These are phyloP conservation scores for Aspergillus sp. DNA, from an alignment of 2,329 filamentous ascomycete genomes.

Conservation along the genomic window DNA sequence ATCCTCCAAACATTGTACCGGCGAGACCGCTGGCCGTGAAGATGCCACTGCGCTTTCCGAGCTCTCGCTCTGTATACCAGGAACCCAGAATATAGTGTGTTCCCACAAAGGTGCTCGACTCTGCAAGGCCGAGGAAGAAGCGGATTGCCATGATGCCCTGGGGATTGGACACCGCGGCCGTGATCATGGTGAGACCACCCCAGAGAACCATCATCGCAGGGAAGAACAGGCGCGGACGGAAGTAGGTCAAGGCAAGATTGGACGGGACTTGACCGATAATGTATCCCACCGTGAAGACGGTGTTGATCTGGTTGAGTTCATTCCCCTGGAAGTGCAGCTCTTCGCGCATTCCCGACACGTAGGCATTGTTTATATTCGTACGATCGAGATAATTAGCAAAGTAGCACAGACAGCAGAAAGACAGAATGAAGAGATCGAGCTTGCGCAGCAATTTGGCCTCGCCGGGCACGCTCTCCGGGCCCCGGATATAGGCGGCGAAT, in stretches of 20 bases:
- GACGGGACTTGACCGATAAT: constrained; percentile 26
- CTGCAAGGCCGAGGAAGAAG: constrained; percentile 38
- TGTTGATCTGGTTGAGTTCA: constrained; percentile 28
- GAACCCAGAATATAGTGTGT: constrained; percentile 42
- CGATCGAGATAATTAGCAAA: constrained; percentile 52
- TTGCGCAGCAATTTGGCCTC: constrained; percentile 47
- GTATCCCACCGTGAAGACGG: constrained; percentile 27
- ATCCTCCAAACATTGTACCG: constrained; percentile 11
- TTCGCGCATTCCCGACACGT: constrained; percentile 38
- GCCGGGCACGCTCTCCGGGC: constrained; percentile 7
- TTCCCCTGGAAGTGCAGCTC: constrained; percentile 34
- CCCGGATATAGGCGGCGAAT: constrained; percentile 9
- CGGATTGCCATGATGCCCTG: constrained; percentile 37
- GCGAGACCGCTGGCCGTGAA: constrained; percentile 7
- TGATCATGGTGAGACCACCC: constrained; percentile 34
- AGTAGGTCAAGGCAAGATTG: constrained; percentile 26
- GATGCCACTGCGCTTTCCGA: constrained; percentile 8
- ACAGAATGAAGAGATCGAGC: constrained; percentile 51
- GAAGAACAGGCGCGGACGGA: constrained; percentile 29
- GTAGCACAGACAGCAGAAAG: constrained; percentile 48
- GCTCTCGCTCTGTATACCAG: constrained; percentile 41
- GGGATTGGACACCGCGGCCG: constrained; percentile 29
- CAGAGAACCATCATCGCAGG: constrained; percentile 32
- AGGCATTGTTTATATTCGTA: constrained; percentile 52
- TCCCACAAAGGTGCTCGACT: constrained; percentile 34